These are phyloP conservation scores for Micractinium sp. DNA, from an alignment of 139 green algal genomes.

Conservation along the genomic window DNA sequence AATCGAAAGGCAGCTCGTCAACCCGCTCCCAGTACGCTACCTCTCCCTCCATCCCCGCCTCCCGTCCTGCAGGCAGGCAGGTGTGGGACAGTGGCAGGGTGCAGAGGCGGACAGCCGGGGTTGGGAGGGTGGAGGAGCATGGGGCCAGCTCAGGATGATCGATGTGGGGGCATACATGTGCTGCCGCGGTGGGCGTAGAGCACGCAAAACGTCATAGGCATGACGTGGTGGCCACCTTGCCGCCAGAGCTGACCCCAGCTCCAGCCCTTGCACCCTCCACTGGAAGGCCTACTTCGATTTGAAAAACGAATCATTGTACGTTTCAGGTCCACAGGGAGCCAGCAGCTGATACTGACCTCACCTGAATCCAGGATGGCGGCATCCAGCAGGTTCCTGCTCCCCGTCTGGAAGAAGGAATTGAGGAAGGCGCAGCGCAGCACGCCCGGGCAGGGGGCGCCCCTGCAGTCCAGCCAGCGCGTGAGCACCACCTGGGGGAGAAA, in stretches of 20 bases:
- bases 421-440: constrained; percentile 27
- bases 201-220: not conserved
- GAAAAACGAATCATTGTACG: too few species aligned
- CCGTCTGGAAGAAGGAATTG: constrained; percentile 33
- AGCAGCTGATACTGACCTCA: not conserved
- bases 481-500: constrained; percentile 9
- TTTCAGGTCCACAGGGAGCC: too few species aligned
- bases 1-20: constrained; percentile 55
- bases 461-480: constrained; percentile 23
- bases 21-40: constrained; percentile 8
- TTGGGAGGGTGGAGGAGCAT: too few species aligned
- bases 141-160: too few species aligned
- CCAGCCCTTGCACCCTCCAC: not conserved
- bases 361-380: constrained; percentile 3
- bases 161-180: not conserved
- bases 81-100: not conserved
- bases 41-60: constrained; percentile 7
- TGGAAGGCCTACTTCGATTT: too few species aligned
- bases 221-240: not conserved
- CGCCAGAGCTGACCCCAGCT: not conserved
- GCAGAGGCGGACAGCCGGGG: too few species aligned
- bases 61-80: not conserved
- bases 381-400: constrained; percentile 42
- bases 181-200: not conserved
- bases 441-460: not conserved